These are phyloP conservation scores for Elaeis oleifera DNA, from an alignment of 202 grass and related monocot species.

Conservation along the genomic window DNA sequence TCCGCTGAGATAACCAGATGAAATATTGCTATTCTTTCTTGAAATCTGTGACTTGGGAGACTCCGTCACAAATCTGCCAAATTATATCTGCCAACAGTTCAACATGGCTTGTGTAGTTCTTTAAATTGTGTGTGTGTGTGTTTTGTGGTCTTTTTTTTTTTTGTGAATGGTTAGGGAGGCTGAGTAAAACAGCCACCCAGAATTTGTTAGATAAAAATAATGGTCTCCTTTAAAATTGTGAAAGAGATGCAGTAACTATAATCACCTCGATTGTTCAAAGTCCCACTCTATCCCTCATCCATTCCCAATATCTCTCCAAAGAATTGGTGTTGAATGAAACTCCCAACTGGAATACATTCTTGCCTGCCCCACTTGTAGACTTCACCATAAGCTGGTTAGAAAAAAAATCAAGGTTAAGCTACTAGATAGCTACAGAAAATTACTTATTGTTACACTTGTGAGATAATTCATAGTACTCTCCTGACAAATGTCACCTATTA, in stretches of 20 bases:
- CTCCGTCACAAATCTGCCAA: slow-evolving; percentile 53
- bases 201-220: too few relatives aligned
- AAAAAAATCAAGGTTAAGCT: slow-evolving; percentile 12
- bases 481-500: slow-evolving; percentile 46
- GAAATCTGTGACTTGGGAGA: slow-evolving; percentile 74
- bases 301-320: slow-evolving; percentile 57
- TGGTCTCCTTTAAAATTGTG: slow-evolving; percentile 22
- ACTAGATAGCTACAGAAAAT: background rate
- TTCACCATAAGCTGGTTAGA: slow-evolving; percentile 62
- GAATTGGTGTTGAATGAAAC: slow-evolving; percentile 45
- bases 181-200: too few relatives aligned
- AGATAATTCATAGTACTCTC: too few relatives aligned
- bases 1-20: slow-evolving; percentile 59
- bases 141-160: too few relatives aligned
- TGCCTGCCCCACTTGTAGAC: slow-evolving; percentile 99
- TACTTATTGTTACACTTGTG: background rate
- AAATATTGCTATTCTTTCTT: slow-evolving; percentile 41
- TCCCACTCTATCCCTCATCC: slow-evolving; percentile 45
- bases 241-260: slow-evolving; percentile 1
- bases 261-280: slow-evolving; percentile 57
- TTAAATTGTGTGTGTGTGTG: too few relatives aligned
- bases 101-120: slow-evolving; percentile 18
- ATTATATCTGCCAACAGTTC: slow-evolving; percentile 41
- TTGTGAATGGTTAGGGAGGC: too few relatives aligned
- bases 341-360: slow-evolving; percentile 92